Percentiles rank a stretch among this genome's conserved stretches.
These are phyloP conservation scores for Nannochloris sp. DNA, from an alignment of 139 green algal species.

Conservation along the genomic window DNA sequence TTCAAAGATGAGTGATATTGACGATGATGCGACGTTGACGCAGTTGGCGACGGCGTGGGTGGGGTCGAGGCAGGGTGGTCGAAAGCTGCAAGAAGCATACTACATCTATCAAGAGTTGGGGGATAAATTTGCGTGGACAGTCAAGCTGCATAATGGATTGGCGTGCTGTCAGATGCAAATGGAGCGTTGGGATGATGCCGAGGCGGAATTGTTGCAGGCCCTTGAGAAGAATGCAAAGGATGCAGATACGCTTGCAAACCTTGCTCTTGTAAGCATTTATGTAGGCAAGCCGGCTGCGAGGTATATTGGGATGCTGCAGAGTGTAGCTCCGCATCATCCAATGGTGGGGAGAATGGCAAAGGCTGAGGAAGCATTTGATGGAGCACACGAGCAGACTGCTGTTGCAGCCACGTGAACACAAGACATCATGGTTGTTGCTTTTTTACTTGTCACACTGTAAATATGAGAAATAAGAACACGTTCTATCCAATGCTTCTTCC, in stretches of 20 bases:
- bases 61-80: conserved; percentile 71
- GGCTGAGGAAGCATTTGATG: conserved; percentile 58
- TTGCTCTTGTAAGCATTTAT: conserved; percentile 71
- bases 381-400: conserved; percentile 35
- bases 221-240: conserved; percentile 85
- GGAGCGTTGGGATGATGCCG: conserved; percentile 63
- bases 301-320: conserved; percentile 62
- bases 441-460: conserved; percentile 22
- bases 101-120: conserved; percentile 95
- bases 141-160: conserved; percentile 72
- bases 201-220: conserved; percentile 65
- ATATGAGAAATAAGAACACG: conserved; percentile 44
- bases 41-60: conserved; percentile 93
- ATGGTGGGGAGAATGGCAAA: conserved; percentile 39
- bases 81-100: conserved; percentile 88
- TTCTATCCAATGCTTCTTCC: conserved; percentile 47
- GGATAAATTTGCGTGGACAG: conserved; percentile 92
- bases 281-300: conserved; percentile 68
- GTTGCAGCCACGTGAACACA: neutral
- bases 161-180: conserved; percentile 87
- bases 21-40: conserved; percentile 93
- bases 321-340: conserved; percentile 51
- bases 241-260: conserved; percentile 87
- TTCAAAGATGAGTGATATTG: conserved; percentile 72
- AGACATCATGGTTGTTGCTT: neutral